A percentile compares a stretch with the other conserved stretches of the same genome.
Evolutionary conservation across 495 filamentous ascomycete genomes (phyloP).

Genomic region (Lasiosphaeris hirsuta): DNA sequence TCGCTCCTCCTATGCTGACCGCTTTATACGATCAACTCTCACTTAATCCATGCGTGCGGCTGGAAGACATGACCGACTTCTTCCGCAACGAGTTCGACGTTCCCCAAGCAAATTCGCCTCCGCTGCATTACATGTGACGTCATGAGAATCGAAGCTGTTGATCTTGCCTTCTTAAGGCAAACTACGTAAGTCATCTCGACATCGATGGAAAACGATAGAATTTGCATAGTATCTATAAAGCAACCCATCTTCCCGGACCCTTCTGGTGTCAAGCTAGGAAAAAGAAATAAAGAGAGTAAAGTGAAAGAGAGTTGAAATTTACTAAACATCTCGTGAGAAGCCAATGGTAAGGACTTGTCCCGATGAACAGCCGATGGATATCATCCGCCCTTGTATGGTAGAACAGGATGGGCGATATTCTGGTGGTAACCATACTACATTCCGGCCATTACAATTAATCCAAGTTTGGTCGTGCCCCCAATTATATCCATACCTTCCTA

Average conservation of each 20-base stretch:
- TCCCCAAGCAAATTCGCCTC: slow-evolving; percentile 10
- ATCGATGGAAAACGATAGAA: slow-evolving; percentile 32
- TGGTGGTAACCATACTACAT: slow-evolving; percentile 25
- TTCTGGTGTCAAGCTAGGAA: slow-evolving; percentile 18
- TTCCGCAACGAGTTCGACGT: no score
- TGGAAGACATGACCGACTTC: no score
- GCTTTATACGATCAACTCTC: no score
- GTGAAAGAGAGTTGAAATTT: neutral
- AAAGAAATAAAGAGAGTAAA: slow-evolving; percentile 10
- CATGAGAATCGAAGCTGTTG: no score
- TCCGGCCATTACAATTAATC: slow-evolving; percentile 17
- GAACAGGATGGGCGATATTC: slow-evolving; percentile 23
- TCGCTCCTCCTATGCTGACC: no score
- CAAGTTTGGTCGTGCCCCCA: slow-evolving; percentile 17
- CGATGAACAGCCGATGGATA: slow-evolving; percentile 18
- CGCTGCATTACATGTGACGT: no score
- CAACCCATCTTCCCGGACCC: slow-evolving; percentile 15
- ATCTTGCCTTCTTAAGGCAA: slow-evolving; percentile 5
- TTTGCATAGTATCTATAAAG: slow-evolving; percentile 19
- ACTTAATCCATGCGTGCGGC: no score
- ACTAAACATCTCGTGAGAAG: slow-evolving; percentile 4
- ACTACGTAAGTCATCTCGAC: slow-evolving; percentile 29
- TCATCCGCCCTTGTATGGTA: slow-evolving; percentile 11
- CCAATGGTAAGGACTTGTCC: slow-evolving; percentile 16
- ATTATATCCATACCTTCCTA: slow-evolving; percentile 9